Evolutionary conservation across 768 basidiomycete species (phyloP).

Genomic region (Mrakia gelida): DNA sequence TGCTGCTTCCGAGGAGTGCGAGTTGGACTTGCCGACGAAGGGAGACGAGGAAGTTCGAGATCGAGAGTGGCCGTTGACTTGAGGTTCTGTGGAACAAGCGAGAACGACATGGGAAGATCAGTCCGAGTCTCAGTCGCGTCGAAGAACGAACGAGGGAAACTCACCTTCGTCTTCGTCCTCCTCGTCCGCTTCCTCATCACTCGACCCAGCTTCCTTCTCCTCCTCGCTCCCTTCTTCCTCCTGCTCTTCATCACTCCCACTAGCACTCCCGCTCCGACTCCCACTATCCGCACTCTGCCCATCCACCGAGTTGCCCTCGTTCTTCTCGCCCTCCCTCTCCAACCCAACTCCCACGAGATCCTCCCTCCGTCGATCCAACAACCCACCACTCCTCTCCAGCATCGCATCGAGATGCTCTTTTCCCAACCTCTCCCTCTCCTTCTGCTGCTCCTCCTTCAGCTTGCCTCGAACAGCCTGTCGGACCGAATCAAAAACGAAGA

Average conservation of each 20-base stretch:
- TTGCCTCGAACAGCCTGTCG: slow-evolving; percentile 37
- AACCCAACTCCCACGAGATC: slow-evolving; percentile 57
- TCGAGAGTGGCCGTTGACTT: no score
- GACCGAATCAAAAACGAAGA: background rate
- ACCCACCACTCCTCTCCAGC: slow-evolving; percentile 78
- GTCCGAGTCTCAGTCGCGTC: background rate
- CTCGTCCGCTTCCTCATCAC: background rate
- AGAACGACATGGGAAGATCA: background rate
- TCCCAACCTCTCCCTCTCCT: slow-evolving; percentile 72
- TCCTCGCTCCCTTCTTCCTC: background rate
- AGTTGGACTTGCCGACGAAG: background rate
- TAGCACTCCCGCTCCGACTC: background rate
- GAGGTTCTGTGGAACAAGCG: no score
- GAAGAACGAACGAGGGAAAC: background rate
- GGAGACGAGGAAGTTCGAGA: no score
- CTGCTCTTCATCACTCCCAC: background rate
- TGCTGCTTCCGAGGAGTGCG: background rate
- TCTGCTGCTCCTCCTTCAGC: slow-evolving; percentile 59
- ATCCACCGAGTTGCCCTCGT: background rate
- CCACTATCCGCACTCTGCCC: background rate
- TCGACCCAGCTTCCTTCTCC: slow-evolving; percentile 1
- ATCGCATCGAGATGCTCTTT: slow-evolving; percentile 86
- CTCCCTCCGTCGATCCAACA: slow-evolving; percentile 75
- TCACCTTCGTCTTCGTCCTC: background rate
- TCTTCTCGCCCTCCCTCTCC: slow-evolving; percentile 18